Evolutionary conservation across 2,329 filamentous ascomycete genomes (phyloP).

Genomic region (Aureobasidium sp.): DNA sequence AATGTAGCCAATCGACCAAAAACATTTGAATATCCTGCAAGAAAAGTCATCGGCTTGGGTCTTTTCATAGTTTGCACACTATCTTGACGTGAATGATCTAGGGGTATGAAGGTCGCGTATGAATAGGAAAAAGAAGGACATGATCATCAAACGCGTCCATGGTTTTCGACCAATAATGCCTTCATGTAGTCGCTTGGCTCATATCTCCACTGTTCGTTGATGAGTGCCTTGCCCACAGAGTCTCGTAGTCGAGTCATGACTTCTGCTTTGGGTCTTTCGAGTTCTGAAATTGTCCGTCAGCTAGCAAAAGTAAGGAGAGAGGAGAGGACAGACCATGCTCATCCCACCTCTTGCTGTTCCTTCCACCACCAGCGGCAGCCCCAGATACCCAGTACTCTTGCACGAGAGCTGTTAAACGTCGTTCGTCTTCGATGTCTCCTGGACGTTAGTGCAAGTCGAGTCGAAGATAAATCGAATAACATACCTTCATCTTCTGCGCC

Average conservation of each 20-base stretch:
- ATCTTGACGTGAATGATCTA: not conserved
- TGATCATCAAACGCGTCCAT: not conserved
- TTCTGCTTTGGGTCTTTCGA: conserved; percentile 1
- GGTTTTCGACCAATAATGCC: conserved; percentile 1
- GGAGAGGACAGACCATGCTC: conserved; percentile 5
- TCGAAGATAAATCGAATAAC: not conserved
- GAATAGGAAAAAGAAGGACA: not conserved
- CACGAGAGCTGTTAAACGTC: conserved; percentile 5
- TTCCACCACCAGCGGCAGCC: not conserved
- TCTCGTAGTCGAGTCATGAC: conserved; percentile 9
- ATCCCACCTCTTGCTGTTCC: conserved; percentile 2
- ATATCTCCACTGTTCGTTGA: conserved; percentile 8
- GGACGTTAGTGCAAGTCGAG: not conserved
- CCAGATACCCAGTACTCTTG: conserved; percentile 9
- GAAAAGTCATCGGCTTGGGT: not conserved
- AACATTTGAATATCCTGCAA: not conserved
- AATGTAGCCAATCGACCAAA: not conserved
- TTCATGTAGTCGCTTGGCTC: conserved; percentile 13
- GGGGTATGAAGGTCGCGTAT: not conserved
- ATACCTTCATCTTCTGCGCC: not conserved
- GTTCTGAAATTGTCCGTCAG: not conserved
- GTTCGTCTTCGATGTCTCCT: not conserved
- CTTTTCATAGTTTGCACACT: not conserved
- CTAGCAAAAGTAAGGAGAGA: not conserved
- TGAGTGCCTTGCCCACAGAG: conserved; percentile 1